Base-by-base conservation (phyloP, 345 rosid genomes). In the Eucalyptus viminalis region DNA sequence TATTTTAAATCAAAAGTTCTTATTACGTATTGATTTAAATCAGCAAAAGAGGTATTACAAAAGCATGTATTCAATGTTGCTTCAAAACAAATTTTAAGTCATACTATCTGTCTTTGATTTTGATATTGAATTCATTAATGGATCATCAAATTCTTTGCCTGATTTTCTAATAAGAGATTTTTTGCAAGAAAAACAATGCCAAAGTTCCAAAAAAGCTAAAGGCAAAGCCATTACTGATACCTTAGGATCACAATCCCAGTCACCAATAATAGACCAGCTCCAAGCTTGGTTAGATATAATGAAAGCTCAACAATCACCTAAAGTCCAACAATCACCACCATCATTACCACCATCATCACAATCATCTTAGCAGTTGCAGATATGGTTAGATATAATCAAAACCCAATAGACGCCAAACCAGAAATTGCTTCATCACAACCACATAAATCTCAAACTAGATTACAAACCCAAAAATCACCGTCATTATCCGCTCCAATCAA, bases 311-410 rank as follows among this genome's bases (percentile, higher is more conserved):
- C 4, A 53, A 53, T 53, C 24, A 53, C 25, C 58, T 21, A 53
- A 53, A 53, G 58, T 53, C 58, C 5, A 53, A 53, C 58, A 21
- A 53, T 19, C 9, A 53, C 58, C 58, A 19, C 58, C 58, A 53
- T 53, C 10, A 19, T 53, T 53, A 53, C 4, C 58, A 53, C 25
- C 5, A 53, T 21, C 11, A 53, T 53, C 5, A 53, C 25, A 53
- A 53, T 53, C 10, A 53, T 5, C 25, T 53, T 0, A 21, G 25
- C 0, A 8, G 1, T 53, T 4, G 11, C 11, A 53, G 0, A 21
- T 53, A 53, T 53, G 58, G 25, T 21, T 53, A 53, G 11, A 19
- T 53, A 53, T 53, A 53, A 53, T 53, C 25, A 53, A 53, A 53
- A 53, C 58, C 58, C 11, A 53, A 21, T 0, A 53, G 1, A 53